A percentile compares a stretch with the other conserved stretches of the same genome.
phyloP scores from a whole-genome alignment of 768 basidiomycete species.

The Leccinum rimulosum region DNA sequence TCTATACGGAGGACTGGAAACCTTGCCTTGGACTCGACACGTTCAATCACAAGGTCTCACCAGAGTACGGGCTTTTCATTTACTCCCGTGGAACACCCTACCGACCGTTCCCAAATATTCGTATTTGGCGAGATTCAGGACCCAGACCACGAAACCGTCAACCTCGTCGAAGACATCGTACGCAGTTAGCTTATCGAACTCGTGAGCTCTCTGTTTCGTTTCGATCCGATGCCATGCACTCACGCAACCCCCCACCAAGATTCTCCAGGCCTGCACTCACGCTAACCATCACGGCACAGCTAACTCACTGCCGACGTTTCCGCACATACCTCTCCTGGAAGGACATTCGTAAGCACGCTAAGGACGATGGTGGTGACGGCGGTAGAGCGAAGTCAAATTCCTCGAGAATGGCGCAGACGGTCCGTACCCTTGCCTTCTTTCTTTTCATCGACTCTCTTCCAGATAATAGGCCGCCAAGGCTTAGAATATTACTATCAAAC shows the following conservation, averaged over 20 bases:
- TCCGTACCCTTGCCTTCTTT: too few species aligned
- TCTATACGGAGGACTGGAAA: too few species aligned
- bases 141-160: slow-evolving; percentile 81
- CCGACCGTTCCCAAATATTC: slow-evolving; percentile 66
- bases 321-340: slow-evolving; percentile 96
- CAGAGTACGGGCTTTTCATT: too few species aligned
- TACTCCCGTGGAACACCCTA: not conserved
- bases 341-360: slow-evolving; percentile 92
- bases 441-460: too few species aligned
- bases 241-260: slow-evolving; percentile 41
- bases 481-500: too few species aligned
- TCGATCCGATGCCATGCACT: slow-evolving; percentile 6
- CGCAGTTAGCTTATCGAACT: slow-evolving; percentile 88
- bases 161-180: slow-evolving; percentile 94
- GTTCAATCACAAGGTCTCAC: too few species aligned
- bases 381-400: slow-evolving; percentile 45
- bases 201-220: slow-evolving; percentile 40
- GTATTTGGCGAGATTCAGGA: slow-evolving; percentile 96
- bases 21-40: too few species aligned
- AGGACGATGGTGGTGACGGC: slow-evolving; percentile 82
- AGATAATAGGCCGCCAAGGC: too few species aligned
- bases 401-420: too few species aligned
- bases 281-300: slow-evolving; percentile 78
- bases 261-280: slow-evolving; percentile 83
- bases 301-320: slow-evolving; percentile 86